Base-by-base conservation (phyloP, 306 rosid species). In the Casuarina glauca region DNA sequence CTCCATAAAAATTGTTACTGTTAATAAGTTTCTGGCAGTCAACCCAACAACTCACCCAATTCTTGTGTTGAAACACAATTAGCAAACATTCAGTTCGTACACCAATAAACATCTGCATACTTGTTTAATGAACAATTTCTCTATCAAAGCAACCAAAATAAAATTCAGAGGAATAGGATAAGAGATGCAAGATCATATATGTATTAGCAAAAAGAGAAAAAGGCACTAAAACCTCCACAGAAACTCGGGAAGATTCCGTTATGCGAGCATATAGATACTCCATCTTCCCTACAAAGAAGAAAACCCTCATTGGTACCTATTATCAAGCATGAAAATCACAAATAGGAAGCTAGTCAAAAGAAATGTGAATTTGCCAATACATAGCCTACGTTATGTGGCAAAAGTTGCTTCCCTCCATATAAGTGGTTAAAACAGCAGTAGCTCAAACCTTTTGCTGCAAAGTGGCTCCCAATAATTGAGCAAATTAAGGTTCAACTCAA, bases 181-280 rank as follows among this genome's bases (percentile, higher is more conserved):
- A 16, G 63, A 82, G 54, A 50, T 72, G 42, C 44, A 39, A 76
- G 42, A 52, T 43, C 54, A 13, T 51, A 35, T 62, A 63, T 9
- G 36, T 42, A 43, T 44, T 41, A 54, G 62, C 7, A 11, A 71
- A 26, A 79, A 6, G 52, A 67, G 70, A 62, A 68, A 72, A 42
- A 43, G 70, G 58, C 71, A 67, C 43, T 38, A 70, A 67, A 78
- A 94, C 97, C 98, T 94, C 95, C 75, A 90, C 74, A 70, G 97
- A 83, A 79, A 80, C 85, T 78, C 97, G 90, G 55, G 95, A 83
- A 54, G 97, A 80, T 86, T 92, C 97, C 83, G 60, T 84, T 77
- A 91, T 81, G 26, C 74, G 80, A 79, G 91, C 97, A 85, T 90
- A 94, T 61, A 94, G 80, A 87, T 94, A 90, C 81, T 94, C 97